Evolutionary conservation across 2,329 filamentous ascomycete species (phyloP), one percentile per base, ranked within the genome.

Genomic region (Colletotrichum zoysiae): DNA sequence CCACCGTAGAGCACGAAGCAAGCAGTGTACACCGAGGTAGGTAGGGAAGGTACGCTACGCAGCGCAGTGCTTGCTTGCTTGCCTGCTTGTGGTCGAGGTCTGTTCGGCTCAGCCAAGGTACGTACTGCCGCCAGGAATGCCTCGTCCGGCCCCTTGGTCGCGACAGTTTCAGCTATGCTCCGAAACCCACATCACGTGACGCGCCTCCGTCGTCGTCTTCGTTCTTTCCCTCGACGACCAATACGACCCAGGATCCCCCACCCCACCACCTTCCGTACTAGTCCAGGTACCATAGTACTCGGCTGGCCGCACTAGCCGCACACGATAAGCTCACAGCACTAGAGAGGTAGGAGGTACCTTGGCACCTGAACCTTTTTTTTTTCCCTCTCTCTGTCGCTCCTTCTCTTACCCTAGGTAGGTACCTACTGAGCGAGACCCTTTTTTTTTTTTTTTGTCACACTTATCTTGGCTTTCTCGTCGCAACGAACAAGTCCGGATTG

Each of bases 161-260:
- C 69, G 65, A 71, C 69, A 53, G 69, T 71, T 71, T 71, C 69
- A 71, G 60, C 46, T 62, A n/a, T 62, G 69, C 69, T 69, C 69
- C 69, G 69, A 71, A 71, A 71, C 69, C 55, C 55, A 44, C 46
- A 56, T 69, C 69, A 71, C 69, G 69, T 71, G 69, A 71, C 59
- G 35, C 5, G 16, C 33, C 38, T 8, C 48, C 44, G 14, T 44
- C 46, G 40, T 26, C 55, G 64, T 44, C 57, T 30, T 48, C 26
- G 20, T 18, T 44, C 20, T 14, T 18, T 48, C n/a, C 18, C n/a
- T 48, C 42, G 42, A 35, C 46, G 30, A 46, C 44, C 44, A n/a
- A 46, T 46, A 61, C 33, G n/a, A 57, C 55, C 55, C 35, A 57
- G 55, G 35, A 5, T 12, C 14, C 40, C 40, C 12, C 40, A 26